Evolutionary conservation across 2,329 filamentous ascomycete species (phyloP).

Genomic region (Pestalotiopsis sp.): DNA sequence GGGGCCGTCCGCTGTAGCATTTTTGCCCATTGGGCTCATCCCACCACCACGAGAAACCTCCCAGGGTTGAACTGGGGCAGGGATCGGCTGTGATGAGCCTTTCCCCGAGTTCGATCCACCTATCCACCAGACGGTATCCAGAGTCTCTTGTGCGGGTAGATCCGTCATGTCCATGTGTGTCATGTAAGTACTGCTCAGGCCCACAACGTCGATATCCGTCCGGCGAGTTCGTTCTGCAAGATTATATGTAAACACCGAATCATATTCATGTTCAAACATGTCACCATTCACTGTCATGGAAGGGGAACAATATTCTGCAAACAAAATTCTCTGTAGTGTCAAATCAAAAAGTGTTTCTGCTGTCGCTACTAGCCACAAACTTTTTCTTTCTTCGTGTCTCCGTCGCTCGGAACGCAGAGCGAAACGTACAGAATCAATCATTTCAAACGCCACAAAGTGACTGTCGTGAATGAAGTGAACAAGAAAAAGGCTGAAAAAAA

Average conservation of each 20-base stretch:
- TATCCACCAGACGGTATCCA: background rate
- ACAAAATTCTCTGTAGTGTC: background rate
- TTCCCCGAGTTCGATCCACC: background rate
- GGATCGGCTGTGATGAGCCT: background rate
- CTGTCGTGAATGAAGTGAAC: constrained; percentile 1
- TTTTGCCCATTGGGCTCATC: too few species aligned
- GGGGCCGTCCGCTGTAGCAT: too few species aligned
- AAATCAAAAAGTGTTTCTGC: background rate
- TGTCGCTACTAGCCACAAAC: background rate
- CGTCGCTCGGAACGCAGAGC: background rate
- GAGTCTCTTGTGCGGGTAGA: background rate
- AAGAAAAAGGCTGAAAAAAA: background rate
- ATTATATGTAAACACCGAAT: too few species aligned
- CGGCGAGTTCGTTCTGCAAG: too few species aligned
- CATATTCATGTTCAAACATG: background rate
- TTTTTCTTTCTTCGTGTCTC: background rate
- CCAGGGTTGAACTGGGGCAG: background rate
- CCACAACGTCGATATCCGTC: background rate
- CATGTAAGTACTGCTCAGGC: background rate
- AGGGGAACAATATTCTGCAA: background rate
- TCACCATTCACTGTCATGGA: background rate
- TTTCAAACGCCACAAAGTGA: constrained; percentile 4
- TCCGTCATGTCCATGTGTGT: background rate
- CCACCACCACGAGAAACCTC: too few species aligned
- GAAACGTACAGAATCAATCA: background rate